These are phyloP conservation scores for Albifimbria verrucaria DNA, from an alignment of 2,329 filamentous ascomycete species.

Conservation along the genomic window DNA sequence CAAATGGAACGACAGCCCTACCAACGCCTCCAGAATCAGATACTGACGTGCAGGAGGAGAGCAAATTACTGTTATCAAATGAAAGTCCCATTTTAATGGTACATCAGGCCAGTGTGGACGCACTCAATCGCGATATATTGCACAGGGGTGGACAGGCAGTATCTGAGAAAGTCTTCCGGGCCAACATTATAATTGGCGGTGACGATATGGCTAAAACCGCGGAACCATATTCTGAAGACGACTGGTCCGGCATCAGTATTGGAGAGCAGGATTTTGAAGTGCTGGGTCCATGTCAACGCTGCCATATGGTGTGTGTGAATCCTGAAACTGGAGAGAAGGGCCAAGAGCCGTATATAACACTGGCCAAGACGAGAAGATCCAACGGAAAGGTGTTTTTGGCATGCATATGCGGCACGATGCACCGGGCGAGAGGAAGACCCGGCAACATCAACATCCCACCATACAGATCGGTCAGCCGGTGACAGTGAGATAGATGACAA, in stretches of 20 bases:
- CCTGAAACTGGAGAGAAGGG: constrained; percentile 74
- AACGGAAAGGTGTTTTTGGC: constrained; percentile 89
- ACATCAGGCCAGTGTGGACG: constrained; percentile 73
- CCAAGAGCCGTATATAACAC: constrained; percentile 82
- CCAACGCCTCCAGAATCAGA: constrained; percentile 58
- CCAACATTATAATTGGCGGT: constrained; percentile 71
- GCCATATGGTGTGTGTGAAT: constrained; percentile 95
- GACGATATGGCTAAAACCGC: constrained; percentile 34
- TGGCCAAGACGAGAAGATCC: constrained; percentile 81
- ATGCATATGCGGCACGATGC: constrained; percentile 65
- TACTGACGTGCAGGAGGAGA: constrained; percentile 34
- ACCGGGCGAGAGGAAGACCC: constrained; percentile 3
- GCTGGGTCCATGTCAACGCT: constrained; percentile 80
- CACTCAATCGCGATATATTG: constrained; percentile 70
- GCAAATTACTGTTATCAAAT: constrained; percentile 77
- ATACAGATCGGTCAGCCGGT: constrained; percentile 49
- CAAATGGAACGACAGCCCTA: constrained; percentile 42
- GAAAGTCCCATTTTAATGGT: constrained; percentile 91
- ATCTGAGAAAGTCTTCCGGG: constrained; percentile 74
- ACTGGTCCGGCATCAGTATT: constrained; percentile 68
- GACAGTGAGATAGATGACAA: constrained; percentile 6
- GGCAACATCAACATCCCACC: constrained; percentile 28
- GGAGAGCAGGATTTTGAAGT: constrained; percentile 64
- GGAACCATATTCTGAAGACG: constrained; percentile 73
- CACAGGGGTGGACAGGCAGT: constrained; percentile 61